Base-by-base conservation (phyloP, 1,139 yeast genomes). In the Pneumocystis carinii region DNA sequence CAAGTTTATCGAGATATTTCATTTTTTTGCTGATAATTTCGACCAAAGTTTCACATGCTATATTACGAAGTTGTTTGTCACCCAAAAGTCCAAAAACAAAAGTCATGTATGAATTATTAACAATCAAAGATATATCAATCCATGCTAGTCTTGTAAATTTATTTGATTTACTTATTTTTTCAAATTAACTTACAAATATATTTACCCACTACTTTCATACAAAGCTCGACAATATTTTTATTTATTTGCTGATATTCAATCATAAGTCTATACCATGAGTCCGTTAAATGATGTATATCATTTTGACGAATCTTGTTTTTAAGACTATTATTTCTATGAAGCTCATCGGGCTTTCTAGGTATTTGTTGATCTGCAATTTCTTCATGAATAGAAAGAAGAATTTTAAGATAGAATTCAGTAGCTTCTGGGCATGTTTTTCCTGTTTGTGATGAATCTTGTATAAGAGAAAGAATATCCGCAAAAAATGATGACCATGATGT, bases 281-380 rank as follows among this genome's bases (percentile, higher is more conserved):
- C 73, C 0, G 89, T 82, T 68, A 90, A 75, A n/a, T 76, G 74
- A 41, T 77, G 75, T 85, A 90, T 86, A 72, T 90, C 97, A 63
- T 82, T 79, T 10, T 78, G 78, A 71, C 99, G 81, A 69, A 94
- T 85, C 55, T 83, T 79, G 74, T 94, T 98, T 72, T 94, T 94
- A 67, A 92, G 77, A 59, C 77, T 72, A 68, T 81, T 85, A 71
- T 86, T 87, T 69, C 90, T 81, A 64, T 84, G 85, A 61, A 83
- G 83, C 39, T 78, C 73, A 68, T 82, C 82, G 12, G 72, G 69
- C 19, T 85, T 81, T 68, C 96, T 81, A 38, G 84, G 76, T 68
- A 90, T 86, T 69, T 90, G 81, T 71, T 87, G 92, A 73, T 94
- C 98, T 38, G 96, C 98, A 68, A 94, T 89, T 74, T 90, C 97